Base-by-base conservation (phyloP, 2,329 filamentous ascomycete genomes). In the Colletotrichum brevisporum region DNA sequence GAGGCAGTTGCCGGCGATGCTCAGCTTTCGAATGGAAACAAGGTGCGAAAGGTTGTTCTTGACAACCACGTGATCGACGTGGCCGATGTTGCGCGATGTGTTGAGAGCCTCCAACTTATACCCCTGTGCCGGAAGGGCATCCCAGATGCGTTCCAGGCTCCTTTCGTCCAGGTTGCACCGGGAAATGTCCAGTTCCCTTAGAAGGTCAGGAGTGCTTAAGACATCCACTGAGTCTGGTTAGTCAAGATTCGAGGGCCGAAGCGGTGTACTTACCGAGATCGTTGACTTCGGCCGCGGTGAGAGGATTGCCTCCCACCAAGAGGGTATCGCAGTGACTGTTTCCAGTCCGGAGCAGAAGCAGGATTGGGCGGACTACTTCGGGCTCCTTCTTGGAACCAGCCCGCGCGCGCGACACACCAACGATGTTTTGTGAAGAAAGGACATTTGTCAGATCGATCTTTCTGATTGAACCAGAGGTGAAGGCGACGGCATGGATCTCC, bases 401-500 rank as follows among this genome's bases (percentile, higher is more conserved):
- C 47, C 56, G 69, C 21, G 31, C 55, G 31, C 52, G 66, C 6
- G 65, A 63, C 8, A 54, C 53, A 12, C 56, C 65, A 6, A 61
- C 39, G 15, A 64, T 72, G 9, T 69, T 70, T 43, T 52, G 60
- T 8, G 67, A 71, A 10, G 70, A 80, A 5, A 81, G 57, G 12
- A 81, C 76, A 55, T 86, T 85, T 16, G 82, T 83, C 39, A 89
- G 75, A 70, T 89, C 86, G 55, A 89, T 84, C 63, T 86, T 85
- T 50, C 84, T 82, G 39, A 89, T 83, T 0, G 85, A 87, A 67
- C 87, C 86, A 1, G 86, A 87, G 24, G 86, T 84, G 70, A 89
- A 88, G 2, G 86, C 78, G 21, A 89, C 76, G 1, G 86, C 85
- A 54, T 89, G 86, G 15, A 89, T 82, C 73, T 89, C 87, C 71